These are phyloP conservation scores for Epichloe festucae DNA, from an alignment of 2,329 filamentous ascomycete genomes.

Conservation along the genomic window DNA sequence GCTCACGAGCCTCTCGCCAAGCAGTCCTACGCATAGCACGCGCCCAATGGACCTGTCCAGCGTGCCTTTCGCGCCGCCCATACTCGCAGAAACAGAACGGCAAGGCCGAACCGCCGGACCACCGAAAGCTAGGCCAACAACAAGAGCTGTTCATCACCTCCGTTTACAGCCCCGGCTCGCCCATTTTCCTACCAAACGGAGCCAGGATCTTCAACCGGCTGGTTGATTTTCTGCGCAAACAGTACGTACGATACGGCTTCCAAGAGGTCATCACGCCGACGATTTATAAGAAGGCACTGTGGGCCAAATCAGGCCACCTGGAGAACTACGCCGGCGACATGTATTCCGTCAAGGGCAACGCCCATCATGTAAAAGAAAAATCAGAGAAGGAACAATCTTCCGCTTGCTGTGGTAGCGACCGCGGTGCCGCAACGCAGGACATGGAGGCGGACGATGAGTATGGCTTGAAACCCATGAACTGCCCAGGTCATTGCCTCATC, in stretches of 20 bases:
- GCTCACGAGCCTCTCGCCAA: slow-evolving; percentile 12
- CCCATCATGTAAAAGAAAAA: slow-evolving; percentile 9
- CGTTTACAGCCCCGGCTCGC: slow-evolving; percentile 70
- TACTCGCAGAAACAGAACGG: slow-evolving; percentile 17
- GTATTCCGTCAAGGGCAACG: slow-evolving; percentile 61
- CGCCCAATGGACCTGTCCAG: slow-evolving; percentile 19
- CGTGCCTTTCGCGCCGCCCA: slow-evolving; percentile 17
- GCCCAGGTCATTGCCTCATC: slow-evolving; percentile 75
- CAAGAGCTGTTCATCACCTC: slow-evolving; percentile 74
- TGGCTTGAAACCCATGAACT: slow-evolving; percentile 88
- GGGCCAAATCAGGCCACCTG: slow-evolving; percentile 77
- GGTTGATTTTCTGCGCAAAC: slow-evolving; percentile 65
- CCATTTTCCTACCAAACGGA: slow-evolving; percentile 72
- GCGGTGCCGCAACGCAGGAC: slow-evolving; percentile 12
- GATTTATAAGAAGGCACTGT: slow-evolving; percentile 80
- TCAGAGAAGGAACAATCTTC: not conserved
- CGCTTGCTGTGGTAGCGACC: slow-evolving; percentile 21
- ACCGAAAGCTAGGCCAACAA: slow-evolving; percentile 45
- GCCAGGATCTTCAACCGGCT: slow-evolving; percentile 74
- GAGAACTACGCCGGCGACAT: slow-evolving; percentile 87
- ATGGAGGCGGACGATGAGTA: slow-evolving; percentile 59
- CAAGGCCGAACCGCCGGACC: slow-evolving; percentile 33
- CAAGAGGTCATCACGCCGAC: slow-evolving; percentile 81
- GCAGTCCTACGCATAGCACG: slow-evolving; percentile 6
- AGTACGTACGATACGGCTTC: slow-evolving; percentile 77